Base-by-base conservation (phyloP, 805 yeast genomes). In the Cephaloascus albidus region DNA sequence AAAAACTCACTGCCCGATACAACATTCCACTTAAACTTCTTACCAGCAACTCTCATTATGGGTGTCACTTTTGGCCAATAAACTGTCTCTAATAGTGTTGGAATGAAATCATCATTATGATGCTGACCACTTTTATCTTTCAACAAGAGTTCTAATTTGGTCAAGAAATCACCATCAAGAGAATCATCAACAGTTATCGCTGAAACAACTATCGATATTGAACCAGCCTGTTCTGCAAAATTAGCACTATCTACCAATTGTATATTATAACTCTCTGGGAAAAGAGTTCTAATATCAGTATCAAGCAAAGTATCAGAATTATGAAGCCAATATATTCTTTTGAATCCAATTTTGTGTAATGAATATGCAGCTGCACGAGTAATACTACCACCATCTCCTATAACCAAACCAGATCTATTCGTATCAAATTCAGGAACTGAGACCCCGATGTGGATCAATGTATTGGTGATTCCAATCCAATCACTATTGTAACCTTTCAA, bases 1-100 rank as follows among this genome's bases (percentile, higher is more conserved):
- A 93, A 72, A 93, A 94, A 84, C 52, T 88, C 86, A 28, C 83
- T 78, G 10, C 99, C 99, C 6, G 89, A 83, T 47, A 90, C 72
- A n/a, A 81, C 81, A 14, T 67, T 69, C 95, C 96, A 87, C 5
- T 73, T 71, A 45, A 59, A 72, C 49, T 73, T 66, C 23, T 71
- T 74, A 20, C 55, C 55, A 5, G 97, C 96, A 19, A 84, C 54
- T 49, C 67, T 66, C 96, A 93, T 89, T 33, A 90, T 66, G 16
- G 94, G 93, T 0, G 98, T 90, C 15, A 80, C 70, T 20, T 76
- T 64, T 16, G 97, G 97, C 58, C 87, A 89, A 68, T 93, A 93
- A 18, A 97, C 95, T 36, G 97, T 97, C 48, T 93, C 99, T 38
- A 93, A 63, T 19, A 90, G 65, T 10, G 74, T 68, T 14, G 83